A percentile compares a stretch with the other conserved stretches of the same genome.
These are phyloP conservation scores for Cerrena zonata DNA, from an alignment of 1,284 basidiomycete genomes.

Conservation along the genomic window DNA sequence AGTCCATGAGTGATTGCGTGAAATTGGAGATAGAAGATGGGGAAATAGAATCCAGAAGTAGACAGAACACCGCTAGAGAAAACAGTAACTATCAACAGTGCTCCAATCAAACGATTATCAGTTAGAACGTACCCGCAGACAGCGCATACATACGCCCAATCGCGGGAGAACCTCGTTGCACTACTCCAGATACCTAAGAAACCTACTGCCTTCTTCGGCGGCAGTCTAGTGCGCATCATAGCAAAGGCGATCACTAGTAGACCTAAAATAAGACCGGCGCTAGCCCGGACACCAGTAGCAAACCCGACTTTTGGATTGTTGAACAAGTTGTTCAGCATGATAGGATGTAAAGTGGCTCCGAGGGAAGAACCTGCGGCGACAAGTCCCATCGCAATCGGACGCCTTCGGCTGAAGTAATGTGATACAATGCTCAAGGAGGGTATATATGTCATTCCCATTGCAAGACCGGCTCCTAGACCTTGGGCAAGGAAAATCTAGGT, in stretches of 20 bases:
- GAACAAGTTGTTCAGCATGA: conserved; percentile 27
- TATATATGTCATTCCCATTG: not conserved
- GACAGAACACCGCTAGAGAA: not conserved
- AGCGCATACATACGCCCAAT: conserved; percentile 7
- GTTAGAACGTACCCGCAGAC: not conserved
- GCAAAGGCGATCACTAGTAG: conserved; percentile 11
- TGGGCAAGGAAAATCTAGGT: conserved; percentile 1
- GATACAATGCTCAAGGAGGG: not conserved
- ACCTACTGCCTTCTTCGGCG: not conserved
- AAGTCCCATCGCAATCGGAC: conserved; percentile 1
- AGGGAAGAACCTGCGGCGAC: conserved; percentile 12
- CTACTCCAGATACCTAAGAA: not conserved
- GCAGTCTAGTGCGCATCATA: conserved; percentile 9
- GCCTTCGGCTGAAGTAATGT: not conserved
- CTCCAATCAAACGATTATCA: not conserved
- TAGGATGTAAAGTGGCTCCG: conserved; percentile 24
- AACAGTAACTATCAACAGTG: not conserved
- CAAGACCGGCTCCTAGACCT: not conserved
- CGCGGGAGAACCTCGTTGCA: conserved; percentile 2
- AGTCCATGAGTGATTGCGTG: conserved; percentile 3
- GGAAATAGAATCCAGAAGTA: conserved; percentile 1
- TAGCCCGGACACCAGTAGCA: conserved; percentile 21
- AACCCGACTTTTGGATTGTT: conserved; percentile 17
- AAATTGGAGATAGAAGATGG: conserved; percentile 8
- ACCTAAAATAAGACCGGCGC: conserved; percentile 13